Conservation (phyloP, 208 protist genomes). For the Kentomonas sorsogonicus region DNA sequence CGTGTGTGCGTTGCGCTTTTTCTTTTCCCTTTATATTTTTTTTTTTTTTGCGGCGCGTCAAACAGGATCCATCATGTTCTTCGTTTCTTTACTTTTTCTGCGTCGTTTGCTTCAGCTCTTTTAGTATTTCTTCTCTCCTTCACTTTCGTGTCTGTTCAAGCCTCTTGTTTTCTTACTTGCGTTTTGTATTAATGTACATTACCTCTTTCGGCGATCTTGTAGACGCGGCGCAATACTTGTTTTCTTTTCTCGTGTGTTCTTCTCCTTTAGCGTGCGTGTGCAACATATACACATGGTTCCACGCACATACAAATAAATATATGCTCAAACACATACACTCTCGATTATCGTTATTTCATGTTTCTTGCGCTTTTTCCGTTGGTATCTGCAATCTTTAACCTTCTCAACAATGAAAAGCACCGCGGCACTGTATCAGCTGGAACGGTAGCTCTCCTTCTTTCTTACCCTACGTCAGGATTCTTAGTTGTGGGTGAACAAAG, state of each 20-base stretch:
- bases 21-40: slow-evolving; percentile 4
- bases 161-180: no score
- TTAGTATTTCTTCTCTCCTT: slow-evolving; percentile 5
- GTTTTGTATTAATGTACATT: no score
- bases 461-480: no score
- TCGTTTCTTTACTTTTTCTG: slow-evolving; percentile 6
- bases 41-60: background rate
- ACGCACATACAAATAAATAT: background rate
- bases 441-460: no score
- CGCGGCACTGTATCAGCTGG: no score
- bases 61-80: background rate
- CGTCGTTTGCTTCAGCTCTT: slow-evolving; percentile 4
- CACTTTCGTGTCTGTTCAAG: no score
- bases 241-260: slow-evolving; percentile 9
- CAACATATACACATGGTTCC: no score
- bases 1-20: background rate
- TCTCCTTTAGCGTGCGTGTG: no score
- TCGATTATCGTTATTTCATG: background rate
- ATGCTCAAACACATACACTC: background rate
- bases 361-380: background rate
- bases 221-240: slow-evolving; percentile 12
- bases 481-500: no score
- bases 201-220: no score
- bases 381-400: background rate
- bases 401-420: no score